Conservation (phyloP, 352 stramenopile genomes). For the Phytopythium delawarense region DNA sequence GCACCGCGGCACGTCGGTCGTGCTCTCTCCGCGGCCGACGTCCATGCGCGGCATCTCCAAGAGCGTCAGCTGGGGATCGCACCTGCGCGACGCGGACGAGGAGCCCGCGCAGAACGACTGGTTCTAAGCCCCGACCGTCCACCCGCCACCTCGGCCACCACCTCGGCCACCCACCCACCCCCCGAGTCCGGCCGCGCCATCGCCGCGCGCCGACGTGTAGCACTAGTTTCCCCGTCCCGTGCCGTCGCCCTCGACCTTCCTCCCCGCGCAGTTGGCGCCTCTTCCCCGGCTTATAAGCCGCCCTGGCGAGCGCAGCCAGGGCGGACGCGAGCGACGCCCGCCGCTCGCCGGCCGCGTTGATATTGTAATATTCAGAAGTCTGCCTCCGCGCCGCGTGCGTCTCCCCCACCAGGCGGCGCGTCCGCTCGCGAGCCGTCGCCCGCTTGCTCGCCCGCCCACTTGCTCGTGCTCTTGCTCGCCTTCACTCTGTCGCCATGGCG, state of each 20-base stretch:
- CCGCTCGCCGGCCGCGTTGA: slow-evolving; percentile 15
- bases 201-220: slow-evolving; percentile 29
- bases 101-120: slow-evolving; percentile 71
- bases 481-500: slow-evolving; percentile 10
- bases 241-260: background rate
- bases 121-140: slow-evolving; percentile 35
- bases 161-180: too few species aligned
- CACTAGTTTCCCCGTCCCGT: slow-evolving; percentile 28
- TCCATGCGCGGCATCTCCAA: slow-evolving; percentile 58
- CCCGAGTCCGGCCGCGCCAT: slow-evolving; percentile 21
- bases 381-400: too few species aligned
- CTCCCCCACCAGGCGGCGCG: background rate
- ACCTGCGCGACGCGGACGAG: slow-evolving; percentile 49
- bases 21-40: slow-evolving; percentile 41
- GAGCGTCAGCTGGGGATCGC: slow-evolving; percentile 59
- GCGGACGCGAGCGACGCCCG: slow-evolving; percentile 1
- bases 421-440: background rate
- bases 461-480: background rate
- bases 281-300: slow-evolving; percentile 5
- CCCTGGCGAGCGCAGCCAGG: slow-evolving; percentile 4
- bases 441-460: background rate
- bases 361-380: slow-evolving; percentile 39
- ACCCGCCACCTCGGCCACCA: too few species aligned
- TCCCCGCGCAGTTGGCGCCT: background rate
- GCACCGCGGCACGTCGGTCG: slow-evolving; percentile 42